A percentile compares a stretch with the other conserved stretches of the same genome.
phyloP scores from a whole-genome alignment of 768 basidiomycete species.

The Mycena filopes region DNA sequence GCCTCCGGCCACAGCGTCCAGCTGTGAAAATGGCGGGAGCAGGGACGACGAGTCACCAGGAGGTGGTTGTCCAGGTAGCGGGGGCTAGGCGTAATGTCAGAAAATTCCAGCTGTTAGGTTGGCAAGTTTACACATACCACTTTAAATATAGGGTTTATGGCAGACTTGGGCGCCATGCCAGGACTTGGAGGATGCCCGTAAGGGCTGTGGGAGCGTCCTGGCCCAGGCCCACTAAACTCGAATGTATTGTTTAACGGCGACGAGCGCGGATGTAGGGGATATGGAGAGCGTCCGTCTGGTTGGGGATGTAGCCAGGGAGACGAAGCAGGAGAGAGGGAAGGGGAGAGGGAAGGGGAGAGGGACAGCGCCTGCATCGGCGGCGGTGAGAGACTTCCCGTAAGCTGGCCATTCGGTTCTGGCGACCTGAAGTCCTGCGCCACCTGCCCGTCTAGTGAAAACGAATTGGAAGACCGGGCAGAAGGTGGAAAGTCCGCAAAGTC shows the following conservation, averaged over 20 bases:
- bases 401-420: conserved; percentile 66
- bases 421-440: conserved; percentile 79
- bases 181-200: conserved; percentile 73
- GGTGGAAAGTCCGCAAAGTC: conserved; percentile 81
- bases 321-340: conserved; percentile 45
- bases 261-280: conserved; percentile 46
- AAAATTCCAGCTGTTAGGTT: conserved; percentile 39
- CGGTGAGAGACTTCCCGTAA: conserved; percentile 76
- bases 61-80: conserved; percentile 56
- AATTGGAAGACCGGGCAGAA: conserved; percentile 83
- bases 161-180: conserved; percentile 68
- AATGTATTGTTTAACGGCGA: conserved; percentile 55
- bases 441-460: conserved; percentile 80
- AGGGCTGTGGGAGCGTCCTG: conserved; percentile 48
- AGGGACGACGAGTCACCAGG: conserved; percentile 56
- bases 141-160: conserved; percentile 90
- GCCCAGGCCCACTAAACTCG: conserved; percentile 59
- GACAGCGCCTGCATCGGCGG: conserved; percentile 80
- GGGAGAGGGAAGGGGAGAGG: conserved; percentile 58
- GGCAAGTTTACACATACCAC: conserved; percentile 71
- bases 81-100: conserved; percentile 53
- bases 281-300: conserved; percentile 37
- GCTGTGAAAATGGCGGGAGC: conserved; percentile 81
- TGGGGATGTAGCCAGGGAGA: conserved; percentile 48
- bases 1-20: conserved; percentile 86